Conservation (phyloP, 148 eudicot genomes). For the Polygonum maritimum region DNA sequence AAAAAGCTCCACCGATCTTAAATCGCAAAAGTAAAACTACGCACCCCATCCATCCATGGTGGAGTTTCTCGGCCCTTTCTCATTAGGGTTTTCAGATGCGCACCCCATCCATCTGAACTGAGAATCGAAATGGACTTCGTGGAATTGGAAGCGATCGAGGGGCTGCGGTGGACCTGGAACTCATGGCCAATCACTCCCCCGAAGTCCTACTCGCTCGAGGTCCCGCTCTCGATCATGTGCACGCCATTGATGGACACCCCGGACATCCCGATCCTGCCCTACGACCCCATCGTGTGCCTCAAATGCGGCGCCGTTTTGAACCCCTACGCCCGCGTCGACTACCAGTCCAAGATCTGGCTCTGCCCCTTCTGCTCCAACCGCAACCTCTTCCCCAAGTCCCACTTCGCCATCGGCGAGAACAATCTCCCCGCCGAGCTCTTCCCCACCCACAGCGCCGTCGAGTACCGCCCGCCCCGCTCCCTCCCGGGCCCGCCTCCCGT, state of each 20-base stretch:
- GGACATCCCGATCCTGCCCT: conserved; percentile 67
- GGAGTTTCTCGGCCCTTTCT: not conserved
- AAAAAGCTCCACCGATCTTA: no score
- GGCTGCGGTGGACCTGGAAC: conserved; percentile 88
- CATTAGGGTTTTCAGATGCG: not conserved
- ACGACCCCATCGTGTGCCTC: conserved; percentile 65
- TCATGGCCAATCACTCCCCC: conserved; percentile 59
- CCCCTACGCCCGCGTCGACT: conserved; percentile 92
- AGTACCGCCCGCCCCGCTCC: conserved; percentile 43
- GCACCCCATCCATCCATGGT: not conserved
- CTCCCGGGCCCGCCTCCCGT: not conserved
- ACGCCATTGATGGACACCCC: conserved; percentile 62
- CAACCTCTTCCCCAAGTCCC: conserved; percentile 59
- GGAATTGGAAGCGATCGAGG: conserved; percentile 84
- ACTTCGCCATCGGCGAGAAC: conserved; percentile 52
- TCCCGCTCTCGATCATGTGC: conserved; percentile 71
- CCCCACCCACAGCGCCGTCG: conserved; percentile 81
- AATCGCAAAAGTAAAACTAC: no score
- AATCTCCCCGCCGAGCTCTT: conserved; percentile 92
- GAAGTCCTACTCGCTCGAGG: conserved; percentile 34
- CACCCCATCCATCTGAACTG: not conserved
- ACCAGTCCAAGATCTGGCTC: conserved; percentile 63
- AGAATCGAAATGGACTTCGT: conserved; percentile 59
- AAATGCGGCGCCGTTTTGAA: conserved; percentile 62
- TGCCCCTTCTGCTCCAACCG: conserved; percentile 78